Percentiles rank a stretch among this genome's conserved stretches.
These are phyloP conservation scores for Barbarea vulgaris DNA, from an alignment of 345 rosid genomes.

Conservation along the genomic window DNA sequence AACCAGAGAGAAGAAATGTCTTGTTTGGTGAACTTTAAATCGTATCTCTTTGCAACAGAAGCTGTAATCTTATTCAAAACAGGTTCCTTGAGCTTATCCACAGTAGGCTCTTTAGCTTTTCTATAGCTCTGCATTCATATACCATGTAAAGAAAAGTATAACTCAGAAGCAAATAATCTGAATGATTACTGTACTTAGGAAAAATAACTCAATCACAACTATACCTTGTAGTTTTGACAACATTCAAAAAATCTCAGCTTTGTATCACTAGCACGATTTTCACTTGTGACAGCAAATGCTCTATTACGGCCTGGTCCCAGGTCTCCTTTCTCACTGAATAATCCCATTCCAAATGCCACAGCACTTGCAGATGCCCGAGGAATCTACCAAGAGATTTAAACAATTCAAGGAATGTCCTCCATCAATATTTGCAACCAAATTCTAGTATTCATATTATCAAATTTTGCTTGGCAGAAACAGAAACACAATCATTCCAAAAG, in stretches of 20 bases:
- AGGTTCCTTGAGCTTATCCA: conserved; percentile 82
- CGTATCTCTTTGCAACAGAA: conserved; percentile 61
- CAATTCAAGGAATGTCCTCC: neutral
- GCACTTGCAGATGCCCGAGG: conserved; percentile 97
- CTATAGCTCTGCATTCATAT: conserved; percentile 54
- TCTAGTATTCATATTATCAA: neutral
- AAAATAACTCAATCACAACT: neutral
- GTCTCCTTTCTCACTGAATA: conserved; percentile 75
- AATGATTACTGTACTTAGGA: neutral
- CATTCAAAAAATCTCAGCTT: conserved; percentile 77
- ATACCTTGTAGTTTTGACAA: conserved; percentile 92
- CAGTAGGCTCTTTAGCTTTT: conserved; percentile 66
- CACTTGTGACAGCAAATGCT: conserved; percentile 87
- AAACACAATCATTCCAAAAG: neutral
- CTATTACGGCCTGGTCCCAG: conserved; percentile 80
- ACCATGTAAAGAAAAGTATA: conserved; percentile 11
- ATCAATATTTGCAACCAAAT: neutral
- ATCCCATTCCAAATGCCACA: conserved; percentile 97
- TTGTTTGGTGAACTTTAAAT: conserved; percentile 67
- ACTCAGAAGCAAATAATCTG: conserved; percentile 1
- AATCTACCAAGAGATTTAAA: conserved; percentile 51
- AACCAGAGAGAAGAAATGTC: conserved; percentile 90
- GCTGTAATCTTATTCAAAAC: conserved; percentile 68
- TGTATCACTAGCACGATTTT: conserved; percentile 91
- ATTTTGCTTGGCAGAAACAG: neutral